Percentiles rank a stretch among this genome's conserved stretches.
Conservation (phyloP, 2,329 filamentous ascomycete species). For the Colletotrichum cereale region DNA sequence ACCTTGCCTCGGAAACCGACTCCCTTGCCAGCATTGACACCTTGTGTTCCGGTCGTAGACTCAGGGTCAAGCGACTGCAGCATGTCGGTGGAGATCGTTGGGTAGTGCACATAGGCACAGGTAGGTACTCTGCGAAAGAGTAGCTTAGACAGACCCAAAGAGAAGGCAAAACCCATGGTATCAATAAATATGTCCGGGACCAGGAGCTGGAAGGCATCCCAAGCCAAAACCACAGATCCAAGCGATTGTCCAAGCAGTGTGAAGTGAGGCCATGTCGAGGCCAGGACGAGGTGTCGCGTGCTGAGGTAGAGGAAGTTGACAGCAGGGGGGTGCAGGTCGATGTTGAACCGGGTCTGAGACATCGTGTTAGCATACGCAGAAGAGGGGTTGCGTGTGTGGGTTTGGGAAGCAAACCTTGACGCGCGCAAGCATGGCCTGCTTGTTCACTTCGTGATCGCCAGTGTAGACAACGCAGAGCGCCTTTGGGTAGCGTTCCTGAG, state of each 20-base stretch:
- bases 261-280: constrained; percentile 90
- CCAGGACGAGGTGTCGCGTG: constrained; percentile 86
- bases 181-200: constrained; percentile 96
- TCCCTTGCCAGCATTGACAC: constrained; percentile 87
- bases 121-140: constrained; percentile 87
- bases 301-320: constrained; percentile 92
- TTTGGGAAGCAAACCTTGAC: constrained; percentile 71
- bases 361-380: constrained; percentile 16
- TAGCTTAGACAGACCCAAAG: constrained; percentile 83
- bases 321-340: constrained; percentile 84
- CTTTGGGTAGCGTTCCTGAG: constrained; percentile 88
- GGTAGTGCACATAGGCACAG: constrained; percentile 96
- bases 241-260: constrained; percentile 95
- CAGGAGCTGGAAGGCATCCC: constrained; percentile 92
- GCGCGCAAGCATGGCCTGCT: constrained; percentile 80
- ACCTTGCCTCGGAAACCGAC: constrained; percentile 75
- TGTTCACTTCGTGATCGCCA: constrained; percentile 90
- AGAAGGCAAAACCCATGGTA: constrained; percentile 98
- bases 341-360: constrained; percentile 89
- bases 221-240: constrained; percentile 87
- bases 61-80: constrained; percentile 81
- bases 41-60: constrained; percentile 69
- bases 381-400: constrained; percentile 33
- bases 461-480: constrained; percentile 95
- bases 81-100: constrained; percentile 99